A percentile compares a stretch with the other conserved stretches of the same genome.
Evolutionary conservation across 345 rosid species (phyloP).

Genomic region (Microcos paniculata): DNA sequence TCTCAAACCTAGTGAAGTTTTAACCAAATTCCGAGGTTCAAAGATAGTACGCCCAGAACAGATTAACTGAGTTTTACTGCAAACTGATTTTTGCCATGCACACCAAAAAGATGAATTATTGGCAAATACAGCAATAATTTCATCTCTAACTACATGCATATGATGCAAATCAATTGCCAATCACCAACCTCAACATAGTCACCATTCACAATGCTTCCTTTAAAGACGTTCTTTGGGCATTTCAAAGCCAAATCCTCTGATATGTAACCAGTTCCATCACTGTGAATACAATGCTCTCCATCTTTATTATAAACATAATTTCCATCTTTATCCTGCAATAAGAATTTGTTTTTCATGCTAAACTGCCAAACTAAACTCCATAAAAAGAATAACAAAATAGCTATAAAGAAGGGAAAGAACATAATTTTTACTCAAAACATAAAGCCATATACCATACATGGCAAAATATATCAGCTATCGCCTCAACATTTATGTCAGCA

Average conservation of each 20-base stretch:
- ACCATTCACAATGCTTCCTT: slow-evolving; percentile 27
- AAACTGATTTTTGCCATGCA: background rate
- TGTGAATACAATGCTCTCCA: slow-evolving; percentile 43
- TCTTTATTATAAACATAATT: slow-evolving; percentile 37
- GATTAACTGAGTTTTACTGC: background rate
- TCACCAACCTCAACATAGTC: slow-evolving; percentile 43
- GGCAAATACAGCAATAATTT: background rate
- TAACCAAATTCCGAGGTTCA: background rate
- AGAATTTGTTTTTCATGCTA: background rate
- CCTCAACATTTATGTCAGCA: slow-evolving; percentile 20
- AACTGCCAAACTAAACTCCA: background rate
- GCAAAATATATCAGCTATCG: slow-evolving; percentile 46
- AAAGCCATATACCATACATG: slow-evolving; percentile 34
- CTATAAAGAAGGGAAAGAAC: background rate
- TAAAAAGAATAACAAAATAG: background rate
- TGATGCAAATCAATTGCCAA: background rate
- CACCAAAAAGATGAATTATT: background rate
- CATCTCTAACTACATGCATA: background rate
- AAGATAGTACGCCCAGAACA: background rate
- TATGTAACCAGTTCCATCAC: slow-evolving; percentile 89
- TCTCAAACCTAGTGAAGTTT: background rate
- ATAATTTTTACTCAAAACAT: slow-evolving; percentile 2
- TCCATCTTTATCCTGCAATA: slow-evolving; percentile 48
- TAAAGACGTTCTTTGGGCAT: slow-evolving; percentile 43
- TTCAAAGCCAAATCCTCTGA: slow-evolving; percentile 71